These are phyloP conservation scores for Aureobasidium sp. DNA, from an alignment of 2,329 filamentous ascomycete species.

Conservation along the genomic window DNA sequence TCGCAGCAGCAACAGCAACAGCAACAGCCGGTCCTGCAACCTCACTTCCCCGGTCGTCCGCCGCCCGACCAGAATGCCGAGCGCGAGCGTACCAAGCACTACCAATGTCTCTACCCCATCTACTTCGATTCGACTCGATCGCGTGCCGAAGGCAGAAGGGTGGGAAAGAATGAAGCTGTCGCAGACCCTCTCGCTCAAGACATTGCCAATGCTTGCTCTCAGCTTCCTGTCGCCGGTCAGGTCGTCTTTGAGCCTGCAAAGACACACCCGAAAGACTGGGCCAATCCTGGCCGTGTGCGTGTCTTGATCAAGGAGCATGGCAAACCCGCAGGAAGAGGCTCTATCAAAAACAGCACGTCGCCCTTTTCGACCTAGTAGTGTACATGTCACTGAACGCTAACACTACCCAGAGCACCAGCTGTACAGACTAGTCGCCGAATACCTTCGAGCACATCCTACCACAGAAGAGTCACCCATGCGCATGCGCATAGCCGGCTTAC, in stretches of 20 bases:
- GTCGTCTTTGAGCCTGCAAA: constrained; percentile 86
- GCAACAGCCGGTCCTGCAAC: constrained; percentile 24
- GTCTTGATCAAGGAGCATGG: constrained; percentile 64
- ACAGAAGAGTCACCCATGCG: constrained; percentile 63
- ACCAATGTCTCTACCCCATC: constrained; percentile 85
- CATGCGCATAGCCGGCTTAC: constrained; percentile 66
- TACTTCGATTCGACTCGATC: constrained; percentile 81
- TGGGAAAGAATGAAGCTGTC: constrained; percentile 65
- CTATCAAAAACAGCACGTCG: constrained; percentile 58
- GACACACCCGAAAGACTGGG: constrained; percentile 93
- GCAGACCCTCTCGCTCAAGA: constrained; percentile 80
- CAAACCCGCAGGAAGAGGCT: constrained; percentile 38
- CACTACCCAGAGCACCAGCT: constrained; percentile 68
- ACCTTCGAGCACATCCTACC: constrained; percentile 72
- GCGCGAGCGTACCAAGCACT: constrained; percentile 60
- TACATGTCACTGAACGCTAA: background rate
- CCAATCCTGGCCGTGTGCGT: constrained; percentile 84
- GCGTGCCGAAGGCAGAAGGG: constrained; percentile 74
- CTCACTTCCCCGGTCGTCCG: constrained; percentile 19
- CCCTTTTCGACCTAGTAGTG: background rate
- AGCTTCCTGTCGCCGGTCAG: constrained; percentile 53
- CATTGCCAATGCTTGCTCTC: constrained; percentile 77
- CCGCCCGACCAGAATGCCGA: constrained; percentile 36
- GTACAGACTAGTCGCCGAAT: constrained; percentile 69
- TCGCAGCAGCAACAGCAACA: constrained; percentile 28